Evolutionary conservation across 2,329 filamentous ascomycete genomes (phyloP), one percentile per base, ranked within the genome.

Genomic region (Nemania sp.): DNA sequence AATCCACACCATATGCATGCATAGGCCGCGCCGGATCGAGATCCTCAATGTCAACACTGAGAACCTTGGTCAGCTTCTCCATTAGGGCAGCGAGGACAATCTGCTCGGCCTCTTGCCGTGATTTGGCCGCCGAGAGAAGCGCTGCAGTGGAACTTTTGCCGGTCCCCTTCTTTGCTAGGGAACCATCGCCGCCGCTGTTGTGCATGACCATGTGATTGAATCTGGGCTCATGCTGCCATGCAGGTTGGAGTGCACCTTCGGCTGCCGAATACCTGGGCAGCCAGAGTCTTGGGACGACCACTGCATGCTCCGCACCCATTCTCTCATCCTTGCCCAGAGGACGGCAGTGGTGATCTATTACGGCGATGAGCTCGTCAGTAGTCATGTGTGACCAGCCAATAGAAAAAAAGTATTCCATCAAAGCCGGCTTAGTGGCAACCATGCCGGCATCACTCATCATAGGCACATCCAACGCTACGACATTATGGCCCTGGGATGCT

Each of bases 1-100:
- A 79, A 66, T 79, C 77, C 1, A 78, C 73, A 3, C 77, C 77
- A 52, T 74, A 74, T 1, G 72, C 73, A 0, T 76, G 75, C 4
- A 79, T 69, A 3, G 71, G 71, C 45, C 72, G 73, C 3, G 60
- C 49, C 2, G 65, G 32, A 53, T 77, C 72, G 7, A 78, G 70
- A 29, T 77, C 74, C 8, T 66, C 62, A 2, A 67, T 51, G 6
- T 73, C 51, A 0, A 75, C 68, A 22, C 56, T 51, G 35, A 77
- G 66, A 1, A 62, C 68, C 20, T 62, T 62, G 5, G 65, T 62
- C n/a, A 72, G 43, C 38, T 67, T 70, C 10, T 45, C 49, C 13
- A 71, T 45, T 13, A 64, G 55, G 18, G 69, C 62, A 10, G 55
- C 62, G 5, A 70, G 71, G 1, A 62, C 70, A 7, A 68, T 55